These are phyloP conservation scores for Penicillium verhagenii DNA, from an alignment of 495 filamentous ascomycete genomes.

Conservation along the genomic window DNA sequence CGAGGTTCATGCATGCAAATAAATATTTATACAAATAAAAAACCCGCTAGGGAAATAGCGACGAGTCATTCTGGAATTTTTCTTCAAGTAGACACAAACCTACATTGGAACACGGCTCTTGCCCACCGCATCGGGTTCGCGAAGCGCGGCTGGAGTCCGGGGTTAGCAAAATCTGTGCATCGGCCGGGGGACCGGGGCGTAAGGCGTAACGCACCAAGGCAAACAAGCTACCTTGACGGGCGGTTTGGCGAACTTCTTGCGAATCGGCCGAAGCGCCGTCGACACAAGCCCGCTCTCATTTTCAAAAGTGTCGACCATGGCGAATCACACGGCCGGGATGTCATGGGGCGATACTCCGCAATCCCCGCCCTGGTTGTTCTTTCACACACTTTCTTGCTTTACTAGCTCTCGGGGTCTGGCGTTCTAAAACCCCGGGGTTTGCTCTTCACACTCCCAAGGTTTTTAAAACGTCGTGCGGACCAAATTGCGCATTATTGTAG, in stretches of 20 bases:
- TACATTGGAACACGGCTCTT: slow-evolving; percentile 57
- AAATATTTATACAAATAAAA: background rate
- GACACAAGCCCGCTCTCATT: slow-evolving; percentile 16
- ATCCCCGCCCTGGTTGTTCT: slow-evolving; percentile 6
- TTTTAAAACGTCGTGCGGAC: background rate
- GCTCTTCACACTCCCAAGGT: background rate
- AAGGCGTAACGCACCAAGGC: slow-evolving; percentile 50
- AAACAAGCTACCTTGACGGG: slow-evolving; percentile 65
- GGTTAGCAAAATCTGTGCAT: background rate
- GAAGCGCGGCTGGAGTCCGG: slow-evolving; percentile 49
- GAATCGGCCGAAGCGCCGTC: slow-evolving; percentile 26
- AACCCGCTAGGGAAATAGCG: background rate
- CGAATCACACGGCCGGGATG: slow-evolving; percentile 24
- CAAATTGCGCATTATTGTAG: background rate
- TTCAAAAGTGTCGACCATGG: slow-evolving; percentile 27
- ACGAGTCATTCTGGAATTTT: background rate
- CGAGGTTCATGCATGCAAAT: background rate
- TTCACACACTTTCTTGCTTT: slow-evolving; percentile 1
- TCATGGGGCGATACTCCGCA: slow-evolving; percentile 16
- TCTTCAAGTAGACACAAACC: slow-evolving; percentile 17
- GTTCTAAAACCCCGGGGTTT: background rate
- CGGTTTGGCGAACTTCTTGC: slow-evolving; percentile 53
- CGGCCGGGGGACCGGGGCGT: background rate
- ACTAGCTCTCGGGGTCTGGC: background rate
- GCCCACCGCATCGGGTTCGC: slow-evolving; percentile 57